Evolutionary conservation across 192 early-diverging fungal species (phyloP).

Genomic region (Phycomyces blakesleeanus): DNA sequence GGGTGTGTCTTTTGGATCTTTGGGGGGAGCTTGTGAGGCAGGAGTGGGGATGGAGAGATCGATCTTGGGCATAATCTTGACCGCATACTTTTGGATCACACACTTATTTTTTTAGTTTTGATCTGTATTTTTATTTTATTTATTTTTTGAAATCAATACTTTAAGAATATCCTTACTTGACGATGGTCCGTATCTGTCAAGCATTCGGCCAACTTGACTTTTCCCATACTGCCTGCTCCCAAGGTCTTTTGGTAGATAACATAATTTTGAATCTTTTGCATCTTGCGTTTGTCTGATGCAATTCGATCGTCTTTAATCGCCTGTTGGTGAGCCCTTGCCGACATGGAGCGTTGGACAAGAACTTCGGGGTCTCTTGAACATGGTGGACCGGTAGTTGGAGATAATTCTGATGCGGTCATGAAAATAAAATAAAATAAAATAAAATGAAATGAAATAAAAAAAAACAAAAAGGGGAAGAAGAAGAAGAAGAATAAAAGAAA

Average conservation of each 20-base stretch:
- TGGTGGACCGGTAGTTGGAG: not conserved
- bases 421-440: not conserved
- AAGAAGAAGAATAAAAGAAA: not conserved
- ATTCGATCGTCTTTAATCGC: constrained; percentile 2
- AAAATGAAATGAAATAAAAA: not conserved
- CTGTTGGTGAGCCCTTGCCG: not conserved
- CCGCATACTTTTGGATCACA: constrained; percentile 45
- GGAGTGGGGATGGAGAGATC: constrained; percentile 4
- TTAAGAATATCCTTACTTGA: too few species aligned
- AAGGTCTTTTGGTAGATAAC: constrained; percentile 29
- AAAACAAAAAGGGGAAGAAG: not conserved
- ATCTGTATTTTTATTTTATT: not conserved
- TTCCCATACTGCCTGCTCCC: constrained; percentile 36
- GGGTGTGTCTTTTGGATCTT: constrained; percentile 35
- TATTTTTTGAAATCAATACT: too few species aligned
- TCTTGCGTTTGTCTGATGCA: constrained; percentile 17
- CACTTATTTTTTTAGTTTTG: not conserved
- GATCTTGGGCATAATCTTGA: constrained; percentile 58
- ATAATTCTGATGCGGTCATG: not conserved
- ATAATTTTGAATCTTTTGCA: constrained; percentile 25
- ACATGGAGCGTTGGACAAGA: not conserved
- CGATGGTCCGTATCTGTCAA: constrained; percentile 21
- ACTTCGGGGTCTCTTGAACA: not conserved
- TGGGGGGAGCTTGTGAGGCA: constrained; percentile 1
- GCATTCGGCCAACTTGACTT: constrained; percentile 36